Percentiles rank a stretch among this genome's conserved stretches.
Conservation (phyloP, 2,329 filamentous ascomycete species). For the Exophiala sp. region DNA sequence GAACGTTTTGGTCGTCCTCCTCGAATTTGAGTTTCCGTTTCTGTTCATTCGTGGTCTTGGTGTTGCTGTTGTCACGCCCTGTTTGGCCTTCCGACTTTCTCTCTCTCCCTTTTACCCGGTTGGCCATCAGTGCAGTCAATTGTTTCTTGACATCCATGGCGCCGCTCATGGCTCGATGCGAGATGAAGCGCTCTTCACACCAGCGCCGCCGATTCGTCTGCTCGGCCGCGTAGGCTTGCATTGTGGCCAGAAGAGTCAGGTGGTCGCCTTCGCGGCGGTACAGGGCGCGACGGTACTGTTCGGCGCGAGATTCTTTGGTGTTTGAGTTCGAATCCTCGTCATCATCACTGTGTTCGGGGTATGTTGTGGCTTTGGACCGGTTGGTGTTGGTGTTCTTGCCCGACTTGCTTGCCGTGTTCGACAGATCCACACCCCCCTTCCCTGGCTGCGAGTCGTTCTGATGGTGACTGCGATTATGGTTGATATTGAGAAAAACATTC, state of each 20-base stretch:
- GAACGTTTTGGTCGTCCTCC: conserved; percentile 38
- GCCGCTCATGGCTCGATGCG: conserved; percentile 59
- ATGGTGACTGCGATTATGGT: conserved; percentile 31
- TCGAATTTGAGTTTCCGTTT: background rate
- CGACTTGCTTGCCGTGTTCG: background rate
- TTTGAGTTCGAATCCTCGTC: conserved; percentile 3
- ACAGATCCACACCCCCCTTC: background rate
- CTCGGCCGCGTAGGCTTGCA: conserved; percentile 55
- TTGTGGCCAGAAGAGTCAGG: conserved; percentile 55
- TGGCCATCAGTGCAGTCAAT: conserved; percentile 19
- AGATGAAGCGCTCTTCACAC: conserved; percentile 55
- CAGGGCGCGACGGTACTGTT: conserved; percentile 50
- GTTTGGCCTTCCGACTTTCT: background rate
- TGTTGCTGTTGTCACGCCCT: background rate
- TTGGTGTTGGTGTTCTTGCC: background rate
- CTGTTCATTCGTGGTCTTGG: conserved; percentile 1
- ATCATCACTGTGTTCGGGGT: background rate
- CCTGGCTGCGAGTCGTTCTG: no score
- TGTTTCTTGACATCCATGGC: conserved; percentile 47
- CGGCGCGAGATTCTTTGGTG: conserved; percentile 37
- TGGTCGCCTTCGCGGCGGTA: conserved; percentile 59
- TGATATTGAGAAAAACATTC: conserved; percentile 56
- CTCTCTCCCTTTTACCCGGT: conserved; percentile 1
- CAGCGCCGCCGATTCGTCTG: conserved; percentile 54
- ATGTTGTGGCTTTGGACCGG: background rate